Conservation (phyloP, 2,329 filamentous ascomycete species). For the Xylaria multiplex region DNA sequence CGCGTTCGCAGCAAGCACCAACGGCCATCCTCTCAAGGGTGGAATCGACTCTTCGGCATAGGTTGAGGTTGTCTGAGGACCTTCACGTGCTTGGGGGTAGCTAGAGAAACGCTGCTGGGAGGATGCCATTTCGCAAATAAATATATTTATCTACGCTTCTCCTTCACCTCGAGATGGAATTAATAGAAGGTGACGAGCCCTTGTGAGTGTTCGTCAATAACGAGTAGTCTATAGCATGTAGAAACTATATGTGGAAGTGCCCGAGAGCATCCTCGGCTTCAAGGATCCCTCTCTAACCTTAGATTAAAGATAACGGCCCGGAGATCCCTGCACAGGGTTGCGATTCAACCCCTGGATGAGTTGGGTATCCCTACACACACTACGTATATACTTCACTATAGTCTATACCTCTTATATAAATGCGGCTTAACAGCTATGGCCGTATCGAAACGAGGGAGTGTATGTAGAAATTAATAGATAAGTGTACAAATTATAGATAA, state of each 20-base stretch:
- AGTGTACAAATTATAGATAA: no score
- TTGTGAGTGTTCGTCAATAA: background rate
- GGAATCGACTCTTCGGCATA: slow-evolving; percentile 72
- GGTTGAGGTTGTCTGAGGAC: slow-evolving; percentile 53
- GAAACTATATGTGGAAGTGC: background rate
- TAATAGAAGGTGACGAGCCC: background rate
- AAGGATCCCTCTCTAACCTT: no score
- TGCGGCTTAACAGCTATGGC: no score
- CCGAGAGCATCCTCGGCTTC: background rate
- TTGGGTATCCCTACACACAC: no score
- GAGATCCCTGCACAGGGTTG: no score
- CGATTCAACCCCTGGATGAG: no score
- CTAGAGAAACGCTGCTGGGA: slow-evolving; percentile 45
- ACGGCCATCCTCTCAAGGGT: slow-evolving; percentile 70
- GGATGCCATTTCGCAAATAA: slow-evolving; percentile 22
- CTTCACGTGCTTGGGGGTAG: slow-evolving; percentile 47
- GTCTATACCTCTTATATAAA: no score
- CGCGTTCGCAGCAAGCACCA: slow-evolving; percentile 61
- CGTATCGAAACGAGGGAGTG: no score
- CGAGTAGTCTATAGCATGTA: background rate
- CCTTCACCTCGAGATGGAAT: background rate
- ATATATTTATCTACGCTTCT: background rate
- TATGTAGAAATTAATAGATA: no score
- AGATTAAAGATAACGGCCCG: no score
- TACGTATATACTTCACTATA: no score